phyloP scores from a whole-genome alignment of 345 rosid genomes.

The Triadica sebifera region DNA sequence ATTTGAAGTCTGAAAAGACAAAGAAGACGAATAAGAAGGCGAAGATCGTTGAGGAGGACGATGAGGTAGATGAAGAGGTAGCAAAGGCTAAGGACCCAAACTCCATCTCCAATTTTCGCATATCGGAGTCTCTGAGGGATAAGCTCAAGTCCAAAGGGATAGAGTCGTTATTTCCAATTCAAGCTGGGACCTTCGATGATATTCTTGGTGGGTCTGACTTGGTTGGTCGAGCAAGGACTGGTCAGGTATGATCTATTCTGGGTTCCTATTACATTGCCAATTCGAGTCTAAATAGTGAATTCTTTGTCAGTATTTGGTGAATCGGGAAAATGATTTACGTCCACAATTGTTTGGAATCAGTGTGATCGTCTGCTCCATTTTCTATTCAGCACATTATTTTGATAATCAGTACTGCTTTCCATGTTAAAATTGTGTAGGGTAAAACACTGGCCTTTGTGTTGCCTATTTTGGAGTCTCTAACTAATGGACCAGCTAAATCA shows the following conservation, averaged over 20 bases:
- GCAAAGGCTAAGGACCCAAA: conserved; percentile 57
- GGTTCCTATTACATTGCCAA: not conserved
- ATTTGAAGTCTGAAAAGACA: conserved; percentile 23
- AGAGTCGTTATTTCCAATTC: conserved; percentile 81
- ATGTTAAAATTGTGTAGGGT: conserved; percentile 48
- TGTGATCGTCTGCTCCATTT: not conserved
- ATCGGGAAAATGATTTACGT: no score
- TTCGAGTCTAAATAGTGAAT: no score
- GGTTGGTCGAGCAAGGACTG: conserved; percentile 96
- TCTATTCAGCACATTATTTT: not conserved
- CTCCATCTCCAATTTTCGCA: conserved; percentile 63
- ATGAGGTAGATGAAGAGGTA: conserved; percentile 39
- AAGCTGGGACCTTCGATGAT: conserved; percentile 75
- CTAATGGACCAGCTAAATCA: conserved; percentile 59
- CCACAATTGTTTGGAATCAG: not conserved
- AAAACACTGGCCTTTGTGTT: conserved; percentile 95
- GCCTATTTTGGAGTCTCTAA: conserved; percentile 86
- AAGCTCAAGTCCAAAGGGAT: conserved; percentile 74
- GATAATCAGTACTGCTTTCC: not conserved
- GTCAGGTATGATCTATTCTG: conserved; percentile 53
- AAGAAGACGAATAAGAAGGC: conserved; percentile 52
- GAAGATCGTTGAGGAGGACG: conserved; percentile 28
- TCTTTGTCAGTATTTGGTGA: not conserved
- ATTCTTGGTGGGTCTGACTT: conserved; percentile 75
- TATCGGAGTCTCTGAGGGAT: conserved; percentile 59